A percentile compares a stretch with the other conserved stretches of the same genome.
These are phyloP conservation scores for Pistacia atlantica DNA, from an alignment of 345 rosid genomes.

Conservation along the genomic window DNA sequence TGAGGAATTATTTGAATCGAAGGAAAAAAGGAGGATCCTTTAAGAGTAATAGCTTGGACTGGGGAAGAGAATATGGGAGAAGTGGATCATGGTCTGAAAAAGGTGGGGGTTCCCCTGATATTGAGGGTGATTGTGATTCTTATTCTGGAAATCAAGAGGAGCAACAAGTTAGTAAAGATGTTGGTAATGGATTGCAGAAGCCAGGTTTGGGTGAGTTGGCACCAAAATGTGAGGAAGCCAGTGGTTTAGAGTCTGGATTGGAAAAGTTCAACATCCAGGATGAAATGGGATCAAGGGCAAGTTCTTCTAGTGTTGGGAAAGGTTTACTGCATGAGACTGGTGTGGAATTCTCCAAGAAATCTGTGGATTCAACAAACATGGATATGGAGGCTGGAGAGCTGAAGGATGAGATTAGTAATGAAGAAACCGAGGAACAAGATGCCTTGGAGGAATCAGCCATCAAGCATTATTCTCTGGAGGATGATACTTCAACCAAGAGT, in stretches of 20 bases:
- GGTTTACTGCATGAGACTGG: constrained; percentile 36
- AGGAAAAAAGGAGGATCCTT: constrained; percentile 66
- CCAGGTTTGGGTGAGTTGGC: constrained; percentile 41
- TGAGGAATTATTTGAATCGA: constrained; percentile 56
- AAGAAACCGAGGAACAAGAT: constrained; percentile 47
- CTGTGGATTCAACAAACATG: constrained; percentile 35
- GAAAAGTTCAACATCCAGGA: constrained; percentile 45
- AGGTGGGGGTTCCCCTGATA: constrained; percentile 50
- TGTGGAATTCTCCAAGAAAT: constrained; percentile 48
- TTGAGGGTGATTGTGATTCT: constrained; percentile 53
- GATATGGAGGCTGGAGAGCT: constrained; percentile 46
- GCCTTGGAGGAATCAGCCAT: constrained; percentile 36
- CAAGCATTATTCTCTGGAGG: constrained; percentile 30
- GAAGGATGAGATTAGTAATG: constrained; percentile 34
- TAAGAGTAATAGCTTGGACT: constrained; percentile 56
- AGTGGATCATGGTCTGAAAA: constrained; percentile 74
- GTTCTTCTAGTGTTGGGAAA: constrained; percentile 49
- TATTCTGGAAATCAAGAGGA: constrained; percentile 57
- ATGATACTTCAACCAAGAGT: constrained; percentile 41
- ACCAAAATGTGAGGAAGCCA: constrained; percentile 51
- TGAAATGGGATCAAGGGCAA: constrained; percentile 57
- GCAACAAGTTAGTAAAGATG: constrained; percentile 53
- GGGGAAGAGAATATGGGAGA: constrained; percentile 70
- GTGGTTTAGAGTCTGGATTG: constrained; percentile 51
- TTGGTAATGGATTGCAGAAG: constrained; percentile 53